Conservation (phyloP, 108 stramenopile genomes). For the Conticribra weissflogii region DNA sequence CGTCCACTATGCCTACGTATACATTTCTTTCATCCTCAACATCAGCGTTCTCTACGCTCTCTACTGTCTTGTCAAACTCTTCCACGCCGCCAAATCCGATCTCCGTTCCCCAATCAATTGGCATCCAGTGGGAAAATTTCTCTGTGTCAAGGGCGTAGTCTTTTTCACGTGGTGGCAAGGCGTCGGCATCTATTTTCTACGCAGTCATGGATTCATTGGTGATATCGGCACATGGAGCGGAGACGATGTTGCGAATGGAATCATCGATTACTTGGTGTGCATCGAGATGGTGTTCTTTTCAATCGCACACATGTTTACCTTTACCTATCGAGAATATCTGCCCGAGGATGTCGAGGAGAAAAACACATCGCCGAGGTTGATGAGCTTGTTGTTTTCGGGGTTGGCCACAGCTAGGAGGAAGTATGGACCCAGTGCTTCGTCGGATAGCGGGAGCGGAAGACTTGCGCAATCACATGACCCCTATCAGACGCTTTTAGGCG, state of each 20-base stretch:
- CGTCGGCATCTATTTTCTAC: constrained; percentile 80
- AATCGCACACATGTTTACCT: constrained; percentile 89
- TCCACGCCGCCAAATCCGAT: constrained; percentile 80
- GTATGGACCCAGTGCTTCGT: not conserved
- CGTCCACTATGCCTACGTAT: constrained; percentile 76
- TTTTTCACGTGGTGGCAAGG: constrained; percentile 98
- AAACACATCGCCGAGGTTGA: not conserved
- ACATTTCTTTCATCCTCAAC: constrained; percentile 78
- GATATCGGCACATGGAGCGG: constrained; percentile 83
- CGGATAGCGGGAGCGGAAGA: constrained; percentile 15
- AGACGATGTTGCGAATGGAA: constrained; percentile 89
- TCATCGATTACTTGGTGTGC: constrained; percentile 94
- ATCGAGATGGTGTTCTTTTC: constrained; percentile 95
- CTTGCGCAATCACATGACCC: not conserved
- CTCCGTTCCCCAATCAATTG: constrained; percentile 80
- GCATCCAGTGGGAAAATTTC: constrained; percentile 95
- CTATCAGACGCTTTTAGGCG: not conserved
- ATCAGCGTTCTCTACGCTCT: constrained; percentile 89
- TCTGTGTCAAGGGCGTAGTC: constrained; percentile 96
- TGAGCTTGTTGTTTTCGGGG: constrained; percentile 11
- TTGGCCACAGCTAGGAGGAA: constrained; percentile 12
- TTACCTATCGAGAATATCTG: constrained; percentile 91
- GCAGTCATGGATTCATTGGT: constrained; percentile 73
- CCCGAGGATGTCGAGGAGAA: constrained; percentile 51
- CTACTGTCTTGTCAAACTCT: constrained; percentile 94